These are phyloP conservation scores for Metarhizium sp. DNA, from an alignment of 2,329 filamentous ascomycete genomes.

Conservation along the genomic window DNA sequence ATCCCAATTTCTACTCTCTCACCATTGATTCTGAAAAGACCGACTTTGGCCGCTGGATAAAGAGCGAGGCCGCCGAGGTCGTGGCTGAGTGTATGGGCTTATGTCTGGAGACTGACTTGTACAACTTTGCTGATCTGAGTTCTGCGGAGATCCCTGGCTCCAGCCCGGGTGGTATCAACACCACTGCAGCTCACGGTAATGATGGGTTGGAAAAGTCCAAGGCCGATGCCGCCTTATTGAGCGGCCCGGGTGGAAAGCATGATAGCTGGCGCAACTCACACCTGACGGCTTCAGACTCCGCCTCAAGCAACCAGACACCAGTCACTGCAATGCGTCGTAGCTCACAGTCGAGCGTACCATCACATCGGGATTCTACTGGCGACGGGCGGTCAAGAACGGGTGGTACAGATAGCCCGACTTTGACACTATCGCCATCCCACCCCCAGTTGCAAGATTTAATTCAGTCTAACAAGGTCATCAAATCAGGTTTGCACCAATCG, in stretches of 20 bases:
- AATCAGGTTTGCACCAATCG: conserved; percentile 45
- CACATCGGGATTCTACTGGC: conserved; percentile 37
- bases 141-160: not conserved
- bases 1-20: conserved; percentile 76
- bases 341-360: conserved; percentile 44
- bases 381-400: conserved; percentile 23
- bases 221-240: conserved; percentile 30
- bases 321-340: conserved; percentile 26
- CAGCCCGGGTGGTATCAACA: conserved; percentile 12
- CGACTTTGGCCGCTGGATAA: conserved; percentile 69
- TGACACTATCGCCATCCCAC: conserved; percentile 40
- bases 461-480: conserved; percentile 48
- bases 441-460: conserved; percentile 52
- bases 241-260: conserved; percentile 24
- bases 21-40: conserved; percentile 73
- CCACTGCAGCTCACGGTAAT: conserved; percentile 13
- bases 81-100: conserved; percentile 70
- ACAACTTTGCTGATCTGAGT: conserved; percentile 14
- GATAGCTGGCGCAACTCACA: conserved; percentile 45
- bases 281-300: conserved; percentile 38
- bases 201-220: conserved; percentile 23
- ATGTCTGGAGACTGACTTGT: conserved; percentile 28
- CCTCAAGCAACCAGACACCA: conserved; percentile 27
- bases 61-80: conserved; percentile 69
- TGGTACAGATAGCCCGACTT: conserved; percentile 51